phyloP scores from a whole-genome alignment of 495 filamentous ascomycete species.

The Amorphotheca resinae region DNA sequence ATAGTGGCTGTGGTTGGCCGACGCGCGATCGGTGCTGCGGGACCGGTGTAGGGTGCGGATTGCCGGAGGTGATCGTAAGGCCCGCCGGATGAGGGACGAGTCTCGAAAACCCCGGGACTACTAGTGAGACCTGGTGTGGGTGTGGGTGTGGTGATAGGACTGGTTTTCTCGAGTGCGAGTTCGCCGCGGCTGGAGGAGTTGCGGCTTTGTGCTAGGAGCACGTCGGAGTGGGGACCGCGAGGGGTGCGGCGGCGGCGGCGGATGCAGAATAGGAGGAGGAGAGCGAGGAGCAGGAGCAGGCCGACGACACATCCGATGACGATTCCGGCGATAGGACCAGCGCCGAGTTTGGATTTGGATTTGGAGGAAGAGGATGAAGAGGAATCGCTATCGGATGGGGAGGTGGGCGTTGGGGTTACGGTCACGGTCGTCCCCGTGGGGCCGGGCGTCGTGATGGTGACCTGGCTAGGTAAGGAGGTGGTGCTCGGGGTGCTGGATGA shows the following conservation, averaged over 20 bases:
- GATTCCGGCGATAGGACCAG: conserved; percentile 7
- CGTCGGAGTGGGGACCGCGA: neutral
- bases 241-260: conserved; percentile 11
- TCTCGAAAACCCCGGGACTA: neutral
- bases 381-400: neutral
- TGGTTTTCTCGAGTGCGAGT: conserved; percentile 9
- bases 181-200: neutral
- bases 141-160: neutral
- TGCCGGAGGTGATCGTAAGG: conserved; percentile 2
- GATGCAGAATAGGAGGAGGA: conserved; percentile 12
- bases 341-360: conserved; percentile 6
- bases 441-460: neutral
- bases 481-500: neutral
- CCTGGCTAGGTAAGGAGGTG: neutral
- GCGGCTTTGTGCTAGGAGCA: conserved; percentile 4
- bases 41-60: conserved; percentile 2
- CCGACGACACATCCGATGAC: conserved; percentile 16
- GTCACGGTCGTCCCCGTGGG: neutral
- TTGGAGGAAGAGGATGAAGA: neutral
- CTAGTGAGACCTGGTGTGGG: neutral
- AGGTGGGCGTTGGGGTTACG: neutral
- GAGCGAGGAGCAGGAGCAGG: conserved; percentile 2
- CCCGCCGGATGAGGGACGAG: neutral
- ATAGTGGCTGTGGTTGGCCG: neutral
- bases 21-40: conserved; percentile 4